Evolutionary conservation across 441 rosid genomes (phyloP), one percentile per base, ranked within the genome.

Genomic region (Gossypium gossypioides): DNA sequence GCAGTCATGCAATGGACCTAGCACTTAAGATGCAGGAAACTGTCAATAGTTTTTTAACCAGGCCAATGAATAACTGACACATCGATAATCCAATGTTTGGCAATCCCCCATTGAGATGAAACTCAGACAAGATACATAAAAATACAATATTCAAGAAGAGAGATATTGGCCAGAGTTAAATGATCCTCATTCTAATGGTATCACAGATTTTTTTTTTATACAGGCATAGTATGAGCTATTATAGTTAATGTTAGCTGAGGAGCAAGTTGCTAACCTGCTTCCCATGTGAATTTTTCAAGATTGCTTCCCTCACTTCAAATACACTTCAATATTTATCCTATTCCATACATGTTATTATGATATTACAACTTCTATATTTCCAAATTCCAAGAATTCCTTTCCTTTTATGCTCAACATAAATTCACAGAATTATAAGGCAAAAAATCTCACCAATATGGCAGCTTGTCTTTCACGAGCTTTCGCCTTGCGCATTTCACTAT

Each of bases 401-500:
- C 18, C 18, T 50, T 3, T 37, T 9, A 27, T 51, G 32, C 48
- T 69, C 2, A 44, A 29, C 44, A 62, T 13, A 12, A 40, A 58
- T 32, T 18, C 46, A 57, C 15, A 37, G 12, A 37, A 37, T 8
- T 1, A 61, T 9, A 22, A 77, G 61, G 44, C 52, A 40, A 40
- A 51, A 54, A 56, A 68, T 74, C 93, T 80, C 81, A 96, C 99
- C 97, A 96, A 56, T 69, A 93, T 80, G 62, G 97, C 96, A 77
- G 97, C 99, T 84, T 96, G 98, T 80, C 89, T 88, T 80, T 93
- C 90, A 52, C 94, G 90, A 72, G 97, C 98, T 80, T 84, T 90
- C 16, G 93, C 97, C 87, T 91, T 93, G 81, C 88, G 97, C 78
- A 78, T 88, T 80, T 90, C 97, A 77, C 78, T 79, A 72, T 90